These are phyloP conservation scores for Boletus sp. DNA, from an alignment of 1,284 basidiomycete genomes.

Conservation along the genomic window DNA sequence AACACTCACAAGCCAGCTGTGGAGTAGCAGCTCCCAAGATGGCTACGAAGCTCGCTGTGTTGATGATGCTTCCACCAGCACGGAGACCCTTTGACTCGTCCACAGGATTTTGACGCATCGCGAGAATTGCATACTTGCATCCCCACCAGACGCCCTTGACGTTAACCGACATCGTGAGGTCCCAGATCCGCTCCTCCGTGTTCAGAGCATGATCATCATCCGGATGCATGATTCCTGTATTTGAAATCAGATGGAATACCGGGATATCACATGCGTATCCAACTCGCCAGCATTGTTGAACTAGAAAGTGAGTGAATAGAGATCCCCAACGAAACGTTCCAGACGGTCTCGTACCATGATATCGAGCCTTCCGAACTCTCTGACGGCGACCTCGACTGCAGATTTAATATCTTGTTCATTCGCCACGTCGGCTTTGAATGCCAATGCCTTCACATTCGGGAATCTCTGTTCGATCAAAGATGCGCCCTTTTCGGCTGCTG, in stretches of 20 bases:
- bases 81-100: conserved; percentile 80
- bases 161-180: conserved; percentile 91
- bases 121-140: conserved; percentile 93
- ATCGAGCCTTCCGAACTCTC: conserved; percentile 87
- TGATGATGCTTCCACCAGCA: conserved; percentile 92
- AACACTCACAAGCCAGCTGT: conserved; percentile 82
- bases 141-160: conserved; percentile 99
- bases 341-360: conserved; percentile 66
- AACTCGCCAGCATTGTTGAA: conserved; percentile 83
- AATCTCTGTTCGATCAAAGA: conserved; percentile 63
- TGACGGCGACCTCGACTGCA: conserved; percentile 77
- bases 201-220: conserved; percentile 92
- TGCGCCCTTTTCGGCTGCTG: conserved; percentile 71
- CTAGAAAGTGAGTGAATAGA: conserved; percentile 37
- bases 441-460: conserved; percentile 70
- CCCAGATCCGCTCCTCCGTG: conserved; percentile 96
- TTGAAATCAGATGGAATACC: neutral
- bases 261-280: neutral
- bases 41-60: conserved; percentile 95
- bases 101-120: conserved; percentile 89
- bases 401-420: conserved; percentile 85
- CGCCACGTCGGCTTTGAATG: conserved; percentile 82
- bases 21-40: conserved; percentile 93
- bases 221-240: conserved; percentile 89
- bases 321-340: neutral